Percentiles rank a stretch among this genome's conserved stretches.
These are phyloP conservation scores for Paragyromitra xinjiangensis DNA, from an alignment of 495 filamentous ascomycete species.

Conservation along the genomic window DNA sequence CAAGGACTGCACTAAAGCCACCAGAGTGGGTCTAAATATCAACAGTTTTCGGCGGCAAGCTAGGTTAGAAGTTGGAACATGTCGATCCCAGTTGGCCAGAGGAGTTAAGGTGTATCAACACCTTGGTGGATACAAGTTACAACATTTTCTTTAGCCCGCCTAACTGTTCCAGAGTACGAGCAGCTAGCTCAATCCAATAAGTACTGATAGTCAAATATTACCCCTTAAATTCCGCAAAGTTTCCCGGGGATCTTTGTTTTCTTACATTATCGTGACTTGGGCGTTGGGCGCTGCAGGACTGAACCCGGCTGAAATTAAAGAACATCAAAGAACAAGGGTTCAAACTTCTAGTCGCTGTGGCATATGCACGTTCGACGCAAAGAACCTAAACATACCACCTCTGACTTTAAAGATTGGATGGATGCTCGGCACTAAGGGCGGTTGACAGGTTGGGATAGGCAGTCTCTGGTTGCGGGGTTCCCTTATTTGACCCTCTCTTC, in stretches of 20 bases:
- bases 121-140: conserved; percentile 12
- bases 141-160: background rate
- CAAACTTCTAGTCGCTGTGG: conserved; percentile 15
- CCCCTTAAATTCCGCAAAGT: conserved; percentile 42
- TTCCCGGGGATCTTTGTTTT: conserved; percentile 42
- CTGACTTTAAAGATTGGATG: conserved; percentile 31
- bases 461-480: background rate
- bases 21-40: conserved; percentile 7
- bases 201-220: conserved; percentile 30
- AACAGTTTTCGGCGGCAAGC: conserved; percentile 19
- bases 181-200: conserved; percentile 13
- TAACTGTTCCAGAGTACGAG: conserved; percentile 6
- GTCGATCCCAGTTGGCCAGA: conserved; percentile 2
- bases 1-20: background rate
- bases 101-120: background rate
- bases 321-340: conserved; percentile 19
- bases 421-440: background rate
- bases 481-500: background rate
- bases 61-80: conserved; percentile 1
- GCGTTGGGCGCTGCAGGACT: conserved; percentile 26
- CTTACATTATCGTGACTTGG: conserved; percentile 41
- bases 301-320: conserved; percentile 44
- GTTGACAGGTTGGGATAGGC: background rate
- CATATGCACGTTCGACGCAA: conserved; percentile 30
- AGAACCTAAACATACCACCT: conserved; percentile 5